Conservation (phyloP, 2,329 filamentous ascomycete genomes). For the Clonostachys rosea region DNA sequence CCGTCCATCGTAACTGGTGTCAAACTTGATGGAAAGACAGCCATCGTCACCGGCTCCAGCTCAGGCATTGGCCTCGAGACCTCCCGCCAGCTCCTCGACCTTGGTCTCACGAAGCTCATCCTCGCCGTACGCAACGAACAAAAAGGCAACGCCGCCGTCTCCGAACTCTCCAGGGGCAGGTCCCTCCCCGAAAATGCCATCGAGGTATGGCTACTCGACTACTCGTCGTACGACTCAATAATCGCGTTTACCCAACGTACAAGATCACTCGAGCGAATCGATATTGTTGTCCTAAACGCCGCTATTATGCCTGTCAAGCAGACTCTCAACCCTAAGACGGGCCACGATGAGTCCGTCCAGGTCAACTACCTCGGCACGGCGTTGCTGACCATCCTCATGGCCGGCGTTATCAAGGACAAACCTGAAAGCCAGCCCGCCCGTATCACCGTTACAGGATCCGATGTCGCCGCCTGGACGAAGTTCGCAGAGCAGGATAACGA, state of each 20-base stretch:
- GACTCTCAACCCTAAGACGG: conserved; percentile 11
- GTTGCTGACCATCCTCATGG: conserved; percentile 16
- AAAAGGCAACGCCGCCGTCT: conserved; percentile 30
- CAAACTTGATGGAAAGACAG: conserved; percentile 23
- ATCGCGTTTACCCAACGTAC: conserved; percentile 9
- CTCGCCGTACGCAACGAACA: conserved; percentile 30
- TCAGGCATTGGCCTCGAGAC: conserved; percentile 38
- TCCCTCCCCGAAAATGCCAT: conserved; percentile 16
- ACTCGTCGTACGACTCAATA: conserved; percentile 15
- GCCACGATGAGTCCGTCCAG: conserved; percentile 22
- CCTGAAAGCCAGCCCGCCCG: conserved; percentile 5
- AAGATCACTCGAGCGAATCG: conserved; percentile 8
- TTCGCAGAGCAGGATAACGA: conserved; percentile 13
- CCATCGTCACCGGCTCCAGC: conserved; percentile 40
- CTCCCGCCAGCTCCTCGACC: conserved; percentile 28
- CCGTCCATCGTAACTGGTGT: conserved; percentile 1
- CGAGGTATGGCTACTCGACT: conserved; percentile 15
- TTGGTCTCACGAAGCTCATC: conserved; percentile 29
- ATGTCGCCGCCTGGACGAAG: conserved; percentile 13
- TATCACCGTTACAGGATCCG: conserved; percentile 20
- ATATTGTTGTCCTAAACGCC: conserved; percentile 25
- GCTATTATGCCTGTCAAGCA: conserved; percentile 11
- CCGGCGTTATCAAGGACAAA: conserved; percentile 13
- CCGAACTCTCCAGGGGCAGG: conserved; percentile 13
- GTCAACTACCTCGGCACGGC: conserved; percentile 23